A percentile compares a stretch with the other conserved stretches of the same genome.
phyloP scores from a whole-genome alignment of 139 green algal genomes.

The Medakamo hakoo region DNA sequence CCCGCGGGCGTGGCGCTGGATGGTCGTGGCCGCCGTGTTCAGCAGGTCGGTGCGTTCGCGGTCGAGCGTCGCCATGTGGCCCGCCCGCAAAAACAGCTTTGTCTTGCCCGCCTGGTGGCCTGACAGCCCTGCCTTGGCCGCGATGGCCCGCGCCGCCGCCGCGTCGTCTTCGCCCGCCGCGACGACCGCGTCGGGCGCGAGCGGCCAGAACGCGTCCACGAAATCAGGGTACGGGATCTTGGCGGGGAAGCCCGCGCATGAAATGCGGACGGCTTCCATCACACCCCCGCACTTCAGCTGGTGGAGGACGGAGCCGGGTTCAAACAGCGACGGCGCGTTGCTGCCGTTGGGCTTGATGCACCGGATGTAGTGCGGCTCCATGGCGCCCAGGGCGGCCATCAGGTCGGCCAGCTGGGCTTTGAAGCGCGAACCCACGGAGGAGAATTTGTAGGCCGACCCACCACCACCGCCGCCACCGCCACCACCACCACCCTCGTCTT shows the following conservation, averaged over 20 bases:
- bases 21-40: constrained; percentile 48
- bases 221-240: constrained; percentile 78
- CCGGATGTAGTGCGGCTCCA: constrained; percentile 97
- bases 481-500: constrained; percentile 3
- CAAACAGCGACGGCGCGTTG: constrained; percentile 68
- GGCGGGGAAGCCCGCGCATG: constrained; percentile 84
- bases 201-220: constrained; percentile 83
- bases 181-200: constrained; percentile 49
- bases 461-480: constrained; percentile 2
- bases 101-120: constrained; percentile 61
- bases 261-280: constrained; percentile 96
- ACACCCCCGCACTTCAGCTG: constrained; percentile 90
- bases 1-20: constrained; percentile 52
- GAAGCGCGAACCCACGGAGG: constrained; percentile 76
- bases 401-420: constrained; percentile 90
- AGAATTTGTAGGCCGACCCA: constrained; percentile 65
- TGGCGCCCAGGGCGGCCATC: constrained; percentile 77
- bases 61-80: constrained; percentile 88
- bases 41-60: constrained; percentile 72
- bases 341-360: constrained; percentile 96
- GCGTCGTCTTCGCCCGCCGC: neutral
- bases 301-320: constrained; percentile 84
- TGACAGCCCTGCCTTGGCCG: constrained; percentile 18
- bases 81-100: constrained; percentile 61
- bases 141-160: constrained; percentile 14